Evolutionary conservation across 2,329 filamentous ascomycete genomes (phyloP).

Genomic region (Pezicula carpinea): DNA sequence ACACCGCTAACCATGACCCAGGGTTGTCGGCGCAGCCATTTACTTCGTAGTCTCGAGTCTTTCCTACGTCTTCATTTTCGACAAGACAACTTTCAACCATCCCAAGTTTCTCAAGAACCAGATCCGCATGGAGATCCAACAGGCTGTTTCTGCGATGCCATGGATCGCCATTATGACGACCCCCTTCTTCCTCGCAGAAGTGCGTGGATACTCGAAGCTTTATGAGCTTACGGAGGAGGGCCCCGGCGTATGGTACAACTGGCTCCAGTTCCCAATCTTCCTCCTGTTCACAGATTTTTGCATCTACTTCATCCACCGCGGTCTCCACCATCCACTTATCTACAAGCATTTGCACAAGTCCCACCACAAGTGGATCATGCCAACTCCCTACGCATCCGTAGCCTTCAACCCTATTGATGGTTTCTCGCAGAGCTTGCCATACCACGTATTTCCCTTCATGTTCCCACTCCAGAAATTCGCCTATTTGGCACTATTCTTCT

Average conservation of each 20-base stretch:
- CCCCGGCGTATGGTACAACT: conserved; percentile 73
- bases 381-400: conserved; percentile 85
- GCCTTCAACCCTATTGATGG: conserved; percentile 95
- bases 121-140: conserved; percentile 77
- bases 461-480: conserved; percentile 91
- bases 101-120: conserved; percentile 96
- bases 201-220: conserved; percentile 79
- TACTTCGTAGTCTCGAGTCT: conserved; percentile 82
- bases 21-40: conserved; percentile 77
- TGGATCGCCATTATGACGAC: conserved; percentile 78
- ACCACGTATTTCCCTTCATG: conserved; percentile 89
- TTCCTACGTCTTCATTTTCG: conserved; percentile 86
- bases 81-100: conserved; percentile 83
- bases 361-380: conserved; percentile 99
- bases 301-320: conserved; percentile 91
- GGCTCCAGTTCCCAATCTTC: conserved; percentile 82
- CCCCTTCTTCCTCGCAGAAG: conserved; percentile 76
- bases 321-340: conserved; percentile 70
- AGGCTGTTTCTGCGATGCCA: conserved; percentile 73
- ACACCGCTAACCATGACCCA: conserved; percentile 33
- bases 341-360: conserved; percentile 95
- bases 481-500: conserved; percentile 80
- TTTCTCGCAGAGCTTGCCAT: conserved; percentile 81
- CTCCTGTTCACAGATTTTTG: conserved; percentile 81
- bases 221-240: conserved; percentile 77